Base-by-base conservation (phyloP, 805 yeast genomes). In the Wickerhamomyces tratensis region DNA sequence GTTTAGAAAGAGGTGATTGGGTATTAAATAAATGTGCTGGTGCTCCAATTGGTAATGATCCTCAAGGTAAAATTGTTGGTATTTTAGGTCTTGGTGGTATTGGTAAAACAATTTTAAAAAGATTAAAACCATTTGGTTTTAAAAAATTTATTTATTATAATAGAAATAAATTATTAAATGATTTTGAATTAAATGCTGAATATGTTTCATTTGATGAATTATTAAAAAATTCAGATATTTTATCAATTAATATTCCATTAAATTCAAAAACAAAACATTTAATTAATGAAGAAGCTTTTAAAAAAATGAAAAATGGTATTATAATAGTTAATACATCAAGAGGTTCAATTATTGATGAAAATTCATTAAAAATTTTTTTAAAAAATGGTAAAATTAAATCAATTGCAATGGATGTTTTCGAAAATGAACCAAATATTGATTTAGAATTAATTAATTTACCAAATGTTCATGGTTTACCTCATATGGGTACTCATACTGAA, bases 31-130 rank as follows among this genome's bases (percentile, higher is more conserved):
- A 76, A 0, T 70, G 72, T 26, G 64, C 76, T 33, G 83, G 81
- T 3, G 73, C 80, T 1, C 72, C 78, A 31, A 62, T 77, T 39
- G 95, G 94, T 7, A 73, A 74, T 54, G 89, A 82, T 54, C 94
- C 94, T 14, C 77, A 70, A 47, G 86, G 86, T 8, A 81, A 82
- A 56, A 70, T 70, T 15, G 80, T 87, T 25, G 96, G 96, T 39
- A 79, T 87, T 42, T 67, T 83, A 41, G 96, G 96, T 13, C 72
- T 87, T 76, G 96, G 96, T 33, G 95, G 95, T 33, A 86, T 87
- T 62, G 96, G 96, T 39, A 76, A 88, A 45, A 84, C 86, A 30
- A 78, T 87, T 41, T 71, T 86, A 42, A 76, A 78, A 49, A 73
- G 91, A 51, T 69, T 85, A 47, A 62, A 64, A 49, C 89, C 91